phyloP scores from a whole-genome alignment of 495 filamentous ascomycete species.

The Rhizodiscina lignyota region DNA sequence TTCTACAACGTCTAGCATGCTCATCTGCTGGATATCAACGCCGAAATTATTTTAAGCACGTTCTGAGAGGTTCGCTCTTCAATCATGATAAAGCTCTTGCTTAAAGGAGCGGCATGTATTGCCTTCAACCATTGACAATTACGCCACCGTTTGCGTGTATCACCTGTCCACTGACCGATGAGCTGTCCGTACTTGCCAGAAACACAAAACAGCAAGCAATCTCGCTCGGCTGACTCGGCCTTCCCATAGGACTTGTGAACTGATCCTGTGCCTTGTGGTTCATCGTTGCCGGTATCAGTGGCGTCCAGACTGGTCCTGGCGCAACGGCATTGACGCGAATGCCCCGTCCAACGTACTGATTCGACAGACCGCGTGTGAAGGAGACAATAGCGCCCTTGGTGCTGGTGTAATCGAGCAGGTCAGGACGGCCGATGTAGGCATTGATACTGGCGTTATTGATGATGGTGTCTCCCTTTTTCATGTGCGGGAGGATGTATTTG shows the following conservation, averaged over 20 bases:
- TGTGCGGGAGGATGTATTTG: slow-evolving; percentile 62
- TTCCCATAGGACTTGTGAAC: slow-evolving; percentile 64
- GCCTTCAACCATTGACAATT: slow-evolving; percentile 13
- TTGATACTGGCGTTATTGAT: slow-evolving; percentile 77
- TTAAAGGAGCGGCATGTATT: too few relatives aligned
- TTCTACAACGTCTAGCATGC: too few relatives aligned
- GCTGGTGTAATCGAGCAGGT: slow-evolving; percentile 73
- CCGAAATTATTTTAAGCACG: too few relatives aligned
- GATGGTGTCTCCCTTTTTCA: slow-evolving; percentile 60
- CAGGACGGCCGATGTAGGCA: slow-evolving; percentile 65
- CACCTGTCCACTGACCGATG: slow-evolving; percentile 10
- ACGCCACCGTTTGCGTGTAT: slow-evolving; percentile 14
- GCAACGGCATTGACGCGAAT: slow-evolving; percentile 72
- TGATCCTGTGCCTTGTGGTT: slow-evolving; percentile 47
- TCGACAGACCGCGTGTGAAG: slow-evolving; percentile 65
- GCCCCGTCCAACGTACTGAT: slow-evolving; percentile 52
- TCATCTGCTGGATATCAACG: too few relatives aligned
- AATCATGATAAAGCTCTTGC: too few relatives aligned
- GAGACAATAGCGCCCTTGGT: slow-evolving; percentile 72
- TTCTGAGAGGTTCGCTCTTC: too few relatives aligned
- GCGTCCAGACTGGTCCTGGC: slow-evolving; percentile 68
- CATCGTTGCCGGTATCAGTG: slow-evolving; percentile 70
- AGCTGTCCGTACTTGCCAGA: slow-evolving; percentile 55
- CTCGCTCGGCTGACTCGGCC: slow-evolving; percentile 63
- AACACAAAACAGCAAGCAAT: slow-evolving; percentile 79